Evolutionary conservation across 1,284 basidiomycete species (phyloP), one percentile per base, ranked within the genome.

Genomic region (Leccinum subrobustum): DNA sequence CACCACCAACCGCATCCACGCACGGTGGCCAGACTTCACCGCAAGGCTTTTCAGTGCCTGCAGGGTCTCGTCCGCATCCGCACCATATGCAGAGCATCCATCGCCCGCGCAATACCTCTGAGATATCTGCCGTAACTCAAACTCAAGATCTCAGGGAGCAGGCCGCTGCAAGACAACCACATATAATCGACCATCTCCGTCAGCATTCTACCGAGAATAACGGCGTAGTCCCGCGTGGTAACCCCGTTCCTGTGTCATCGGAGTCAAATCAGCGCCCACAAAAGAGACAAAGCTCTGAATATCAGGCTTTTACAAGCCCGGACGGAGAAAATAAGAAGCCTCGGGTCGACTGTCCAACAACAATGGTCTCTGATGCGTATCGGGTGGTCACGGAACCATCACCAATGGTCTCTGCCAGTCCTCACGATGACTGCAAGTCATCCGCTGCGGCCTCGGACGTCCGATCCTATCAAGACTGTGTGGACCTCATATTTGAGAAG

Each of bases 401-500:
- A 1, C 48, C 56, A 8, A 29, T 56, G 8, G 35, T 54, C 5
- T 50, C 55, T 18, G 16, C 39, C 6, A 48, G 59, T 44, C 42
- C 35, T 31, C 61, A 20, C 27, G 27, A 52, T 5, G 60, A 63
- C 35, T 42, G 9, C 53, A 55, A 59, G n/a, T 11, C 33, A 12
- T 53, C 58, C 9, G 23, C 39, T 20, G 9, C 57, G 3, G 33
- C 18, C 48, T 57, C 60, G 9, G 56, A 64, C 25, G n/a, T 68
- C 50, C 70, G 66, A 51, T 62, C 74, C 25, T 57, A 67, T 44
- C 72, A 77, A 54, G 79, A 80, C 47, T 83, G 82, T 61, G 69
- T 86, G n/a, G 68, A 72, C 29, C 70, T 74, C 37, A 72, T 84
- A 50, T 82, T 83, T 52, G 79, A 78, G 37, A 73, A 75, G 37